These are phyloP conservation scores for Lycium barbarum DNA, from an alignment of 257 asterid genomes.

Conservation along the genomic window DNA sequence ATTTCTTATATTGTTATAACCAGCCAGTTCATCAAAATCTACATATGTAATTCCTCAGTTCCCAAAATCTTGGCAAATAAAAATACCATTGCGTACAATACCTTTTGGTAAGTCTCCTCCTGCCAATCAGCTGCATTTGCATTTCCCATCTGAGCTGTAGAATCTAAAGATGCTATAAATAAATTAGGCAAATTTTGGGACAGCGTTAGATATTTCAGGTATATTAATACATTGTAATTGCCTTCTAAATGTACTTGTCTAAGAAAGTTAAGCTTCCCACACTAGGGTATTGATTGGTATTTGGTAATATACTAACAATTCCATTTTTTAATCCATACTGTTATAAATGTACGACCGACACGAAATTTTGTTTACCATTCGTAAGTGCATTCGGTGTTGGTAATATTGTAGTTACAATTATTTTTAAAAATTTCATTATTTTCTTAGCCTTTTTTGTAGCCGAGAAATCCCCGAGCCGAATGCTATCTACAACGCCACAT, in stretches of 20 bases:
- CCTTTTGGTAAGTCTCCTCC: slow-evolving; percentile 88
- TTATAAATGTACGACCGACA: too few species aligned
- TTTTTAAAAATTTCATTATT: too few species aligned
- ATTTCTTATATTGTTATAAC: neutral
- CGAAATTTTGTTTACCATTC: too few species aligned
- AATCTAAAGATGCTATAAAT: slow-evolving; percentile 68
- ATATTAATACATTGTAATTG: neutral
- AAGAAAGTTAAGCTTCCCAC: neutral
- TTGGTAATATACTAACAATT: neutral
- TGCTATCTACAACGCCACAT: too few species aligned
- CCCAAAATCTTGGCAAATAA: neutral
- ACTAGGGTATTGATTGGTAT: neutral
- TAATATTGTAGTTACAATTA: too few species aligned
- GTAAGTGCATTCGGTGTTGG: too few species aligned
- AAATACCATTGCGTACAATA: neutral
- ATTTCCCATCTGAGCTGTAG: slow-evolving; percentile 76
- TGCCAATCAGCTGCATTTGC: slow-evolving; percentile 77
- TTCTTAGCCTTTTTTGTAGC: too few species aligned
- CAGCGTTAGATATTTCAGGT: neutral
- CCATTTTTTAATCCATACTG: too few species aligned
- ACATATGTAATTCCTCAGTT: neutral
- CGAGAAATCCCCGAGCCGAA: too few species aligned
- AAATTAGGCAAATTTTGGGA: neutral
- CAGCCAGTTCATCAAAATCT: neutral
- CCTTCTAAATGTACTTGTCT: neutral